A percentile compares a stretch with the other conserved stretches of the same genome.
These are phyloP conservation scores for Planoprotostelium fungivorum DNA, from an alignment of 78 protist species.

Conservation along the genomic window DNA sequence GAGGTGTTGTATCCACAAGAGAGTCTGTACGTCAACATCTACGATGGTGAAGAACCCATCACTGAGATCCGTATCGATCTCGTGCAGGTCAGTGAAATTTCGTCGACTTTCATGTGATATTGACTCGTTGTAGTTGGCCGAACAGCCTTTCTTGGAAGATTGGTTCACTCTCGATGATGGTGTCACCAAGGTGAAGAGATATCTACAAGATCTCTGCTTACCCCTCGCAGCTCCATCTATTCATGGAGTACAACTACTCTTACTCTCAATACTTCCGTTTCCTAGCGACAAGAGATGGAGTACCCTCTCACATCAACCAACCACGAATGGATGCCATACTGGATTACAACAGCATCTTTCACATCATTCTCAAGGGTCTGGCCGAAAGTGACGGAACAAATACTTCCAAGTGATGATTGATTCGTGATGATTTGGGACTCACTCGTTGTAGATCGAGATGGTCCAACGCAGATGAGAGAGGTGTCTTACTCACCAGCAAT, in stretches of 20 bases:
- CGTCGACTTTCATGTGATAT: neutral
- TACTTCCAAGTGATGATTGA: too few relatives aligned
- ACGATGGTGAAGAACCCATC: neutral
- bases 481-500: neutral
- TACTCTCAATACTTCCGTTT: neutral
- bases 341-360: neutral
- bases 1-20: neutral
- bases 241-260: neutral
- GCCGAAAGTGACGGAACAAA: neutral
- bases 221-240: neutral
- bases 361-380: neutral
- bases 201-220: too few relatives aligned
- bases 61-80: neutral
- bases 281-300: neutral
- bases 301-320: neutral
- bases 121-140: neutral
- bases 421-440: too few relatives aligned
- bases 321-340: neutral
- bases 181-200: neutral
- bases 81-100: neutral
- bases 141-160: neutral
- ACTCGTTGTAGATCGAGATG: too few relatives aligned
- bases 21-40: neutral
- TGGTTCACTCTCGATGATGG: neutral
- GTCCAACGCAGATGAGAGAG: neutral